These are phyloP conservation scores for sorghum (Sorghum bicolor) DNA, from an alignment of 176 grass and related monocot species.

Conservation along the genomic window DNA sequence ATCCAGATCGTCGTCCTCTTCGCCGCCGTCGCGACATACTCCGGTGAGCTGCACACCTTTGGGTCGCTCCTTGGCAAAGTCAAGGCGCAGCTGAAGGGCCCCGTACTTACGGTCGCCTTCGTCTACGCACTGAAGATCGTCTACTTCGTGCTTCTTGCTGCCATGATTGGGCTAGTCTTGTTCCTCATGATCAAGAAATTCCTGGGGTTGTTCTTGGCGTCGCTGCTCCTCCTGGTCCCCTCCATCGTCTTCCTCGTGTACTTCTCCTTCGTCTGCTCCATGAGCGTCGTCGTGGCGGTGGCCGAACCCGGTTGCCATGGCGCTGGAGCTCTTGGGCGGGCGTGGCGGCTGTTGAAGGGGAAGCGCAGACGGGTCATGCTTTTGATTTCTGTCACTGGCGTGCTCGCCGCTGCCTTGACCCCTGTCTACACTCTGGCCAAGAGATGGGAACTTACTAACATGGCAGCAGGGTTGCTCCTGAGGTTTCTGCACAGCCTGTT, in stretches of 20 bases:
- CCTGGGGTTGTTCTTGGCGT: neutral
- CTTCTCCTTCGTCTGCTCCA: neutral
- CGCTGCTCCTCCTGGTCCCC: neutral
- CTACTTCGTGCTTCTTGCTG: neutral
- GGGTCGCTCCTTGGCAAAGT: neutral
- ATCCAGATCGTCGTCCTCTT: neutral
- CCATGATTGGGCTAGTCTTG: neutral
- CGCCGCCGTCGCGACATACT: neutral
- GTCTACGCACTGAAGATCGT: neutral
- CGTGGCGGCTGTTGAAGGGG: neutral
- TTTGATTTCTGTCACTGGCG: neutral
- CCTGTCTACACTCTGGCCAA: neutral
- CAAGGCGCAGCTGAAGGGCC: neutral
- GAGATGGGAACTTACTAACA: neutral
- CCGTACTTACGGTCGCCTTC: neutral
- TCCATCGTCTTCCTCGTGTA: neutral
- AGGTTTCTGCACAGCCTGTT: neutral
- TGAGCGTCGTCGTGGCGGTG: neutral
- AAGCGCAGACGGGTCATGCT: neutral
- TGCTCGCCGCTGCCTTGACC: neutral
- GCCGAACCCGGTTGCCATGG: neutral
- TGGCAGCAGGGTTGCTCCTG: neutral
- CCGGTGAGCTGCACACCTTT: neutral
- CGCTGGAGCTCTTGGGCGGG: neutral
- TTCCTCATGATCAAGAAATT: no score